Percentiles rank a stretch among this genome's conserved stretches.
These are phyloP conservation scores for Theobroma grandiflorum DNA, from an alignment of 441 rosid species.

Conservation along the genomic window DNA sequence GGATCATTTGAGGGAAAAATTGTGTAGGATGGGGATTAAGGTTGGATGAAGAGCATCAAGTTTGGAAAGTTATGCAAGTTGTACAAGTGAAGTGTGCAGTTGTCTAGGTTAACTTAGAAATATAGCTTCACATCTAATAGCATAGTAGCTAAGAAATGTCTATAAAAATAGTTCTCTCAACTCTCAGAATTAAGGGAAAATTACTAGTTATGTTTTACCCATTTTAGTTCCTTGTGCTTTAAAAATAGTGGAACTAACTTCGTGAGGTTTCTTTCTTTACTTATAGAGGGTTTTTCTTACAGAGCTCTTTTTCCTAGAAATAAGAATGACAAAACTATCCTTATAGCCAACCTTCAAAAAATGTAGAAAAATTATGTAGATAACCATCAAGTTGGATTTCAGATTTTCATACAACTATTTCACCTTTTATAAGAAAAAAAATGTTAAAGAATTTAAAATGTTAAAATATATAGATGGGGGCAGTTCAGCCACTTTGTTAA, in stretches of 20 bases:
- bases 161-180: background rate
- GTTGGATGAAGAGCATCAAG: background rate
- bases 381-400: background rate
- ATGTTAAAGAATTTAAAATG: background rate
- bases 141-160: background rate
- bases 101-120: background rate
- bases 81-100: too few relatives aligned
- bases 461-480: background rate
- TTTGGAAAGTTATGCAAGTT: background rate
- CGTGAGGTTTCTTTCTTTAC: background rate
- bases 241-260: background rate
- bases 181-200: background rate
- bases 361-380: background rate
- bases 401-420: background rate
- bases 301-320: background rate
- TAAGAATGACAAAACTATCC: background rate
- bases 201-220: too few relatives aligned
- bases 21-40: background rate
- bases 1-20: background rate
- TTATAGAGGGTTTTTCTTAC: background rate
- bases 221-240: background rate
- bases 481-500: too few relatives aligned
- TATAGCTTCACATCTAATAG: background rate
- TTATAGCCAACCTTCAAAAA: too few relatives aligned
- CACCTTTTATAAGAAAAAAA: background rate